Evolutionary conservation across 345 rosid genomes (phyloP).

Genomic region (Citrus trifoliata): DNA sequence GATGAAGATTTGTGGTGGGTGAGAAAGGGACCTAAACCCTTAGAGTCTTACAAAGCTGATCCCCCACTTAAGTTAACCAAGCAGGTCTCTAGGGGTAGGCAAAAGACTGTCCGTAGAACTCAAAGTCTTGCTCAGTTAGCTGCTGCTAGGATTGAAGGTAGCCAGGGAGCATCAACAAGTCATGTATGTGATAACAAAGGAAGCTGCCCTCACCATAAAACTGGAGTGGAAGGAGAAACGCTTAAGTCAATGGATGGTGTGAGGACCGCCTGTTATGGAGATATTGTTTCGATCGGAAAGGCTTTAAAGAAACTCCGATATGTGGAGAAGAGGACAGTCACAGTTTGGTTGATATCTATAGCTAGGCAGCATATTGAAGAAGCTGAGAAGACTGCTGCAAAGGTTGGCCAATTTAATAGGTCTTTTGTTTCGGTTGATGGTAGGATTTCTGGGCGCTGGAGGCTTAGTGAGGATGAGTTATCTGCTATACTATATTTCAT

Average conservation of each 20-base stretch:
- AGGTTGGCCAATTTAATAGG: conserved; percentile 58
- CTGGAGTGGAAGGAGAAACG: conserved; percentile 59
- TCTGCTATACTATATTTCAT: conserved; percentile 68
- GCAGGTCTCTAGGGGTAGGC: conserved; percentile 81
- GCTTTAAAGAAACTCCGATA: conserved; percentile 68
- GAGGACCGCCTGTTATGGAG: conserved; percentile 41
- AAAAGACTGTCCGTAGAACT: conserved; percentile 78
- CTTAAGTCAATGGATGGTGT: conserved; percentile 53
- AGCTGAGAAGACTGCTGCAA: conserved; percentile 54
- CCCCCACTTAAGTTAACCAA: conserved; percentile 58
- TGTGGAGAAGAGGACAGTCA: conserved; percentile 70
- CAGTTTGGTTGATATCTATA: conserved; percentile 69
- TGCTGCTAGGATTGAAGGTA: conserved; percentile 92
- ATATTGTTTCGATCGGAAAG: conserved; percentile 68
- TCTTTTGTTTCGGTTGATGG: conserved; percentile 60
- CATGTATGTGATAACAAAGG: conserved; percentile 82
- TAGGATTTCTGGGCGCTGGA: conserved; percentile 61
- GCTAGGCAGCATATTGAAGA: conserved; percentile 84
- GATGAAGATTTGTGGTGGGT: conserved; percentile 97
- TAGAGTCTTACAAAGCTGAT: conserved; percentile 65
- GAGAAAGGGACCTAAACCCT: conserved; percentile 61
- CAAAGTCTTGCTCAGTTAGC: conserved; percentile 91
- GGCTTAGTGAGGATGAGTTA: conserved; percentile 87
- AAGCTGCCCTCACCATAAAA: conserved; percentile 76
- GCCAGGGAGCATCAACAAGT: conserved; percentile 97